Percentiles rank a stretch among this genome's conserved stretches.
phyloP scores from a whole-genome alignment of 225 moss, liverwort and hornwort genomes.

The Pseudisothecium myosuroides region DNA sequence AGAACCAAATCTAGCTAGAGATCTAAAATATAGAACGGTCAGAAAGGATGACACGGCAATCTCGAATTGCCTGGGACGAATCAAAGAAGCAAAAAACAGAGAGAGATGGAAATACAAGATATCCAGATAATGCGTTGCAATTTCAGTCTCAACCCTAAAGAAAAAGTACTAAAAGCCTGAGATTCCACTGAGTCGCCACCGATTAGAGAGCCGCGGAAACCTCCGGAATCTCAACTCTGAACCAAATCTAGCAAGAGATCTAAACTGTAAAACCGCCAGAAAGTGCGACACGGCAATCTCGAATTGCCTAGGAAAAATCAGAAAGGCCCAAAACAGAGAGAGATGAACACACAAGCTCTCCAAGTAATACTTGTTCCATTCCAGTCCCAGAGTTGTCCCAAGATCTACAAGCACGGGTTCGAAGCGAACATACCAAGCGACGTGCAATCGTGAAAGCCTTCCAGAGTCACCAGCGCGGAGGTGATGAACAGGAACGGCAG shows the following conservation, averaged over 20 bases:
- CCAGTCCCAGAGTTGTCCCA: not conserved
- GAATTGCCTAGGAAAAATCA: not conserved
- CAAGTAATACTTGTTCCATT: not conserved
- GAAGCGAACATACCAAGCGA: conserved; percentile 42
- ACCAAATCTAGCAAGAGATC: not conserved
- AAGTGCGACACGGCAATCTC: not conserved
- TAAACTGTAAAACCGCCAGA: not conserved
- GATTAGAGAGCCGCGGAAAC: not conserved
- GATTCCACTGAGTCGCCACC: not conserved
- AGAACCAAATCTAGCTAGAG: not conserved
- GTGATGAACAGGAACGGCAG: conserved; percentile 83
- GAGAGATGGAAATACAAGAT: not conserved
- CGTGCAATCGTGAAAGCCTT: conserved; percentile 74
- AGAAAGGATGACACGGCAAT: not conserved
- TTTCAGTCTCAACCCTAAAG: not conserved
- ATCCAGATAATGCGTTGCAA: not conserved
- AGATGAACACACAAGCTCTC: not conserved
- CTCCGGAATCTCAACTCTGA: not conserved
- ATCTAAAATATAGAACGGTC: not conserved
- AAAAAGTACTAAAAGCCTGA: too few species aligned
- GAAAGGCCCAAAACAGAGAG: not conserved
- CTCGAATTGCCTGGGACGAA: not conserved
- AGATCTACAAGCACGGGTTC: not conserved
- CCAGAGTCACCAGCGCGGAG: conserved; percentile 63
- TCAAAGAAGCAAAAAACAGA: not conserved